Percentiles rank a stretch among this genome's conserved stretches.
Evolutionary conservation across 2,329 filamentous ascomycete species (phyloP).

Genomic region (Cordyceps javanica): DNA sequence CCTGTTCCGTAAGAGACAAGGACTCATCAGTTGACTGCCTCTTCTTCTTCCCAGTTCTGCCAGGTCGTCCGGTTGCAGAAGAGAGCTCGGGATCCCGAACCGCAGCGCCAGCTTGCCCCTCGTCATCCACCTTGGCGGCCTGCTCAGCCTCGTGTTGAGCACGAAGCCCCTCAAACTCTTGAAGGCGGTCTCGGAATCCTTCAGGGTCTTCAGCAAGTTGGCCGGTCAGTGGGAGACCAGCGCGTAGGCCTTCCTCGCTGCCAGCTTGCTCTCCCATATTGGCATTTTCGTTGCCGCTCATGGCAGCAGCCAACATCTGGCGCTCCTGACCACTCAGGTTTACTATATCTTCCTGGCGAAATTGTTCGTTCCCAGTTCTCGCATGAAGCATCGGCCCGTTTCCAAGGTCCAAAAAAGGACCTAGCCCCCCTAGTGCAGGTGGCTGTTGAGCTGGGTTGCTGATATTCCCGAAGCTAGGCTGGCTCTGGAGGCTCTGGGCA

Average conservation of each 20-base stretch:
- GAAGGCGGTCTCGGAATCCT: slow-evolving; percentile 64
- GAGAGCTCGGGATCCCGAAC: slow-evolving; percentile 9
- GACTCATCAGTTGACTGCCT: slow-evolving; percentile 27
- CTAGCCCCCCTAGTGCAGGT: slow-evolving; percentile 50
- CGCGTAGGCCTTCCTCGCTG: slow-evolving; percentile 33
- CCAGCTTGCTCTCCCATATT: slow-evolving; percentile 33
- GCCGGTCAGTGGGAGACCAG: slow-evolving; percentile 43
- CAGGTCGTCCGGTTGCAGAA: slow-evolving; percentile 6
- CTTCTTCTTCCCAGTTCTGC: slow-evolving; percentile 21
- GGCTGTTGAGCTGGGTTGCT: slow-evolving; percentile 64
- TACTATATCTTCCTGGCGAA: slow-evolving; percentile 69
- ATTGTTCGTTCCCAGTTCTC: slow-evolving; percentile 38
- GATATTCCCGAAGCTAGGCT: slow-evolving; percentile 94
- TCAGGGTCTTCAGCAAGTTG: slow-evolving; percentile 49
- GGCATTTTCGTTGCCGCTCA: slow-evolving; percentile 26
- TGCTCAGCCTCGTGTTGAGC: slow-evolving; percentile 61
- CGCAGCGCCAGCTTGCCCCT: slow-evolving; percentile 18
- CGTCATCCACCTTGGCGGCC: slow-evolving; percentile 26
- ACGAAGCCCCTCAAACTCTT: slow-evolving; percentile 75
- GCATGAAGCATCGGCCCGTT: slow-evolving; percentile 31
- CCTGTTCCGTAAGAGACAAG: slow-evolving; percentile 75
- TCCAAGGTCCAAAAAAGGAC: slow-evolving; percentile 65
- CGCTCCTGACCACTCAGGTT: slow-evolving; percentile 52
- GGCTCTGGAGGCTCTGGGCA: slow-evolving; percentile 91
- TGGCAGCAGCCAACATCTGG: slow-evolving; percentile 40